These are phyloP conservation scores for Cyberlindnera galapagoensis DNA, from an alignment of 805 yeast species.

Conservation along the genomic window DNA sequence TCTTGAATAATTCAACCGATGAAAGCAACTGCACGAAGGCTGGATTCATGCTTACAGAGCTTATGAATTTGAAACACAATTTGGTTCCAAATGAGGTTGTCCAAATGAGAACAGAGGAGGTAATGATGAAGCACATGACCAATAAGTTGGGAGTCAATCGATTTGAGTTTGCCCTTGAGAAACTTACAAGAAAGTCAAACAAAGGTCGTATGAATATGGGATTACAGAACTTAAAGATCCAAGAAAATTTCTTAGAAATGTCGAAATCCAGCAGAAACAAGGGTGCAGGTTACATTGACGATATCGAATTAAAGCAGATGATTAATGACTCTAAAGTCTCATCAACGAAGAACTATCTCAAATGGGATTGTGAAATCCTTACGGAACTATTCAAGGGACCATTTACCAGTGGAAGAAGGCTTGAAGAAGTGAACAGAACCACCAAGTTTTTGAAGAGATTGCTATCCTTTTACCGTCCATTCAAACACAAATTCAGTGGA, in stretches of 20 bases:
- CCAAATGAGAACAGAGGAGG: conserved; percentile 28
- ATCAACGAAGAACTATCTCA: conserved; percentile 67
- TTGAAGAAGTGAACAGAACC: conserved; percentile 71
- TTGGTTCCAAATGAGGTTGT: conserved; percentile 44
- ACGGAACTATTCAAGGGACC: conserved; percentile 79
- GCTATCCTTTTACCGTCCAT: conserved; percentile 84
- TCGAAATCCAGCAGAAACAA: conserved; percentile 15
- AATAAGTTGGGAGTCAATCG: conserved; percentile 8
- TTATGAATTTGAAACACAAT: conserved; percentile 45
- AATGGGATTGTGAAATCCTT: conserved; percentile 85
- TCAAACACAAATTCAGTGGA: conserved; percentile 71
- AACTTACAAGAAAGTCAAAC: conserved; percentile 32
- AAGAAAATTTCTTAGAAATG: conserved; percentile 19
- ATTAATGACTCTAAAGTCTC: conserved; percentile 65
- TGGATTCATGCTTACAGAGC: conserved; percentile 55
- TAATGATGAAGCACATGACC: conserved; percentile 19
- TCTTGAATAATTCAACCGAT: conserved; percentile 39
- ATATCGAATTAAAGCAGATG: conserved; percentile 56
- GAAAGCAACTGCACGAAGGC: conserved; percentile 49
- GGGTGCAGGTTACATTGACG: conserved; percentile 36
- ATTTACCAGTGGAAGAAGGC: conserved; percentile 56
- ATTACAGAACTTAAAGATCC: conserved; percentile 20
- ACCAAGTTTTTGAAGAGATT: conserved; percentile 84
- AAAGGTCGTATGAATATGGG: conserved; percentile 33
- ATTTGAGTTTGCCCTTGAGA: conserved; percentile 44